A percentile compares a stretch with the other conserved stretches of the same genome.
phyloP scores from a whole-genome alignment of 352 stramenopile genomes.

The Pythium utonaiense region DNA sequence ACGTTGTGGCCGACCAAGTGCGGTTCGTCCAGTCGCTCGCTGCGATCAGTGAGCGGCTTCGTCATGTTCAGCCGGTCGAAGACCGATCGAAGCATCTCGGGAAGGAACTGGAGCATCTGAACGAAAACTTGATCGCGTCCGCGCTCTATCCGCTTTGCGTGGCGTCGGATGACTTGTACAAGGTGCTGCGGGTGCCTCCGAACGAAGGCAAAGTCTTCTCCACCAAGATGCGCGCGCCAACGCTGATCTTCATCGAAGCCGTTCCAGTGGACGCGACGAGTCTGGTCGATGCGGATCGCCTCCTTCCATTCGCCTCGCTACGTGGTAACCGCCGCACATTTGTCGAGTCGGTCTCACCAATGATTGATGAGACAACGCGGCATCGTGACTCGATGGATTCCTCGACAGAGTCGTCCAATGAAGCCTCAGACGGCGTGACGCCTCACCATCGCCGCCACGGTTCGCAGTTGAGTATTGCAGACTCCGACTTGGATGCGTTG shows the following conservation, averaged over 20 bases:
- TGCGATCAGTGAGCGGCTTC: conserved; percentile 64
- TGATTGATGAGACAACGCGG: conserved; percentile 29
- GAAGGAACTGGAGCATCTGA: conserved; percentile 48
- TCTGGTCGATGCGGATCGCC: conserved; percentile 26
- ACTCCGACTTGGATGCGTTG: conserved; percentile 17
- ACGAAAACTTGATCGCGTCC: conserved; percentile 50
- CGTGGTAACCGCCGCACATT: conserved; percentile 52
- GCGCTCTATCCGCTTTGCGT: conserved; percentile 69
- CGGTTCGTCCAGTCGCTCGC: conserved; percentile 69
- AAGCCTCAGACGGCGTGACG: conserved; percentile 11
- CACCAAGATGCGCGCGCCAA: conserved; percentile 81
- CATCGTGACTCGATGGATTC: conserved; percentile 31
- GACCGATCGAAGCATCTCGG: conserved; percentile 45
- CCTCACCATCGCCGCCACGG: conserved; percentile 23
- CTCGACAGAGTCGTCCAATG: conserved; percentile 20
- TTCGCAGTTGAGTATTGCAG: conserved; percentile 21
- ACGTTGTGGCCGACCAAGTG: conserved; percentile 72
- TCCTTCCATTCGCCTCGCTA: conserved; percentile 52
- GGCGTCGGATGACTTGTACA: conserved; percentile 67
- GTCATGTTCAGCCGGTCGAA: conserved; percentile 57
- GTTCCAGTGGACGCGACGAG: conserved; percentile 50
- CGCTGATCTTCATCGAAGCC: conserved; percentile 72
- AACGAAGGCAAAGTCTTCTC: conserved; percentile 81
- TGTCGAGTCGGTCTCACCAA: conserved; percentile 41
- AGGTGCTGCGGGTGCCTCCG: conserved; percentile 67